Conservation (phyloP, 495 filamentous ascomycete genomes). For the Extremus antarcticus region DNA sequence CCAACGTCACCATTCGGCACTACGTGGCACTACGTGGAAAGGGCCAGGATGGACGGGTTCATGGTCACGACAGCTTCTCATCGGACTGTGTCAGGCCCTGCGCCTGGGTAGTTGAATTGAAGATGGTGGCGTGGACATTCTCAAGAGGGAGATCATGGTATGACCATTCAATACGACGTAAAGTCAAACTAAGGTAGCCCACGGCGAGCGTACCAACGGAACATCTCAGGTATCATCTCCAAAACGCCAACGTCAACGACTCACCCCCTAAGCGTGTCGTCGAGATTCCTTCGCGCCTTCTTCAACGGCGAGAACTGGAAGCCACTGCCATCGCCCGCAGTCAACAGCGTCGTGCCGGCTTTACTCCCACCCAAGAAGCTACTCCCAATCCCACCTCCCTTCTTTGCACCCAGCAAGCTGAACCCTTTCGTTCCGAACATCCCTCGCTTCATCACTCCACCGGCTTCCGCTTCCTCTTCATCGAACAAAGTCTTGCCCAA, state of each 20-base stretch:
- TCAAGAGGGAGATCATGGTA: not conserved
- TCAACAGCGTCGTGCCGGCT: slow-evolving; percentile 24
- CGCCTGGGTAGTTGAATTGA: not conserved
- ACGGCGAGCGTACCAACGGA: not conserved
- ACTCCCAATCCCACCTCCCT: slow-evolving; percentile 24
- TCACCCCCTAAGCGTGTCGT: slow-evolving; percentile 22
- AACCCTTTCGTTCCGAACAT: slow-evolving; percentile 22
- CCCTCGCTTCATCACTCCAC: slow-evolving; percentile 19
- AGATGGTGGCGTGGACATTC: not conserved
- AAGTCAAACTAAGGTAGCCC: slow-evolving; percentile 1
- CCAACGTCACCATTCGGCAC: no score
- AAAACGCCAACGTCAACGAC: not conserved
- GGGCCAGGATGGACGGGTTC: no score
- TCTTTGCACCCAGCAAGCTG: slow-evolving; percentile 23
- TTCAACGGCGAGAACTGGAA: slow-evolving; percentile 70
- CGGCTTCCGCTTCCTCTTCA: slow-evolving; percentile 50
- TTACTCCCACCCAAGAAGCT: slow-evolving; percentile 23
- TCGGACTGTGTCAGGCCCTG: no score
- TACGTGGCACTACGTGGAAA: no score
- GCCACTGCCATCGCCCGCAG: slow-evolving; percentile 29
- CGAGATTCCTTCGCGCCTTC: slow-evolving; percentile 50
- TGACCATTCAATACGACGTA: not conserved
- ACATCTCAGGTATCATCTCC: not conserved
- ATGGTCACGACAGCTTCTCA: no score
- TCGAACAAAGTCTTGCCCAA: slow-evolving; percentile 61